Base-by-base conservation (phyloP, 139 green algal genomes). In the Tetradesmus lagerheimii region DNA sequence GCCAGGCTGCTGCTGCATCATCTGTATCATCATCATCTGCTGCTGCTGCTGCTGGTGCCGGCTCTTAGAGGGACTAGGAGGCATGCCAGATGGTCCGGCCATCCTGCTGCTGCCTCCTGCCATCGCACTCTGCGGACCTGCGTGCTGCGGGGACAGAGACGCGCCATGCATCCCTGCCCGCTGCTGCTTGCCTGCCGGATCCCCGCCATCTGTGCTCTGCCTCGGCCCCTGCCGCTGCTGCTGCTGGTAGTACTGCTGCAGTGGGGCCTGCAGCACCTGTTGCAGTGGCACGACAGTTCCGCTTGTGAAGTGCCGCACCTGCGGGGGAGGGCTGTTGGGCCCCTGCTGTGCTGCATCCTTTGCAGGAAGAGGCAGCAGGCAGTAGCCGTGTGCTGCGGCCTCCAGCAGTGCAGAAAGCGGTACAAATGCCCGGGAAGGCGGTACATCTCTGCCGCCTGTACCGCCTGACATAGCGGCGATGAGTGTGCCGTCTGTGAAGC, bases 251-350 rank as follows among this genome's bases (percentile, higher is more conserved):
- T 79, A 79, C 71, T 79, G 71, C 31, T 75, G 80, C 35, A 86
- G 80, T 2, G 45, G 80, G 0, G 38, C 39, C 57, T 71, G 25
- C 75, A 90, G 20, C n/a, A 84, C 86, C 47, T 90, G 74, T 75
- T 83, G 74, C 45, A 90, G 86, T 27, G 43, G 86, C 45, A 85
- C 34, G 8, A 85, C 50, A 6, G 64, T n/a, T 50, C 86, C 86
- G 34, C 38, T 66, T 6, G 74, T 31, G 12, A 74, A 12, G 75
- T 90, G 86, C 25, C 37, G 31, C 11, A 85, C 47, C 34, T 62
- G 75, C 1, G 35, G 45, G 39, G 74, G 66, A 1, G 78, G 39
- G 39, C 25, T 4, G n/a, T 41, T 79, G 71, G 31, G 31, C 4
- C 78, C 37, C 41, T 62, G 41, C 78, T 47, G 39, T 43, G 23